These are phyloP conservation scores for Nakazawaea wickerhamii DNA, from an alignment of 805 yeast species.

Conservation along the genomic window DNA sequence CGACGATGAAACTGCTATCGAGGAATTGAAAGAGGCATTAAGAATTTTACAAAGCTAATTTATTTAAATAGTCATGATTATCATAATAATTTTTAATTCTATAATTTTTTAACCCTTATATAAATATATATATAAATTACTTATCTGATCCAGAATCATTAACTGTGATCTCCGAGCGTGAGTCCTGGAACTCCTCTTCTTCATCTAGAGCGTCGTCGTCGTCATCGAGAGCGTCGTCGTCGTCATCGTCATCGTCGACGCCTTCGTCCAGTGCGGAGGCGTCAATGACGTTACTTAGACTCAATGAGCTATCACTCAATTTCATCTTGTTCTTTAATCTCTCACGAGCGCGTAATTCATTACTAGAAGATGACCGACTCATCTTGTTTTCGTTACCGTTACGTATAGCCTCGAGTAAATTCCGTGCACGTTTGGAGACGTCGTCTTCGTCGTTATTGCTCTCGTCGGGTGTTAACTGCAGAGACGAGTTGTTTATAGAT, in stretches of 20 bases:
- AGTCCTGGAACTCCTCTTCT: slow-evolving; percentile 8
- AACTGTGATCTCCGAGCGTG: no score
- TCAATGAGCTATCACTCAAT: slow-evolving; percentile 12
- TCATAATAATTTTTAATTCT: background rate
- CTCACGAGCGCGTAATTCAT: slow-evolving; percentile 10
- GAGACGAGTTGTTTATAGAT: slow-evolving; percentile 23
- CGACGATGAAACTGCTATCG: slow-evolving; percentile 62
- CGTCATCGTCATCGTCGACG: slow-evolving; percentile 11
- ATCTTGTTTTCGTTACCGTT: background rate
- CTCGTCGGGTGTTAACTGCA: slow-evolving; percentile 1
- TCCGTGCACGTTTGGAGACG: slow-evolving; percentile 11
- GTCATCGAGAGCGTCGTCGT: slow-evolving; percentile 11
- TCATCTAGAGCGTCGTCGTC: slow-evolving; percentile 7
- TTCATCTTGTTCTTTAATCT: slow-evolving; percentile 8
- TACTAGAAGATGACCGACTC: slow-evolving; percentile 7
- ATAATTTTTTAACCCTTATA: slow-evolving; percentile 2
- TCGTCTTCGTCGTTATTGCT: slow-evolving; percentile 9
- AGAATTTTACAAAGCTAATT: slow-evolving; percentile 28
- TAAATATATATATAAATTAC: no score
- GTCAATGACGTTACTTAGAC: slow-evolving; percentile 2
- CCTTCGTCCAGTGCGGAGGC: slow-evolving; percentile 3
- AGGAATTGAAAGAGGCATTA: slow-evolving; percentile 52
- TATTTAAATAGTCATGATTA: background rate
- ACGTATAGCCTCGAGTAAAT: slow-evolving; percentile 8
- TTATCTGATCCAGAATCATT: no score